Percentiles rank a stretch among this genome's conserved stretches.
phyloP scores from a whole-genome alignment of 257 asterid genomes.

The Nicotiana undulata region DNA sequence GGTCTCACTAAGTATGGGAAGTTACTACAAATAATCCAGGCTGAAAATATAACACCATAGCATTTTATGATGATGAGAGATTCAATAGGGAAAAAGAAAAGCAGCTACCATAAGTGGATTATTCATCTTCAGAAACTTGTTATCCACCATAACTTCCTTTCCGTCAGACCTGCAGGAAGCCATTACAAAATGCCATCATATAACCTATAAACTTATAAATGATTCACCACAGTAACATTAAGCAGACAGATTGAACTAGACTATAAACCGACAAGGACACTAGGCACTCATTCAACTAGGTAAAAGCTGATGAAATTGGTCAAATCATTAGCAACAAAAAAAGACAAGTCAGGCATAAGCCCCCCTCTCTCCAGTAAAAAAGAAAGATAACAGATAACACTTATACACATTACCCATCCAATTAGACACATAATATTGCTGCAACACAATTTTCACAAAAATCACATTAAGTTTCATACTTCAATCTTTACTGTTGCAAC shows the following conservation, averaged over 20 bases:
- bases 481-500: too few relatives aligned
- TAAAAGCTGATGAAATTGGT: not conserved
- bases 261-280: not conserved
- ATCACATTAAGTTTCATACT: not conserved
- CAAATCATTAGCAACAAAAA: not conserved
- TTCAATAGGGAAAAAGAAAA: not conserved
- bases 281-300: not conserved
- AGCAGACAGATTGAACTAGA: not conserved
- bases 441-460: not conserved
- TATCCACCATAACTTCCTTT: slow-evolving; percentile 66
- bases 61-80: not conserved
- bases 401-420: not conserved
- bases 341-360: not conserved
- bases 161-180: slow-evolving; percentile 67
- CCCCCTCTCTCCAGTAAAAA: not conserved
- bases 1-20: too few relatives aligned
- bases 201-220: not conserved
- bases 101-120: slow-evolving; percentile 64
- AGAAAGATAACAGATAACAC: not conserved
- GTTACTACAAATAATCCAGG: not conserved
- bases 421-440: not conserved
- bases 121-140: slow-evolving; percentile 76
- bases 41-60: not conserved
- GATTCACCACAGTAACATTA: not conserved
- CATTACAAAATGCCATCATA: not conserved